Conservation (phyloP, 176 grass and related monocot species). For the Cymbopogon citratus region DNA sequence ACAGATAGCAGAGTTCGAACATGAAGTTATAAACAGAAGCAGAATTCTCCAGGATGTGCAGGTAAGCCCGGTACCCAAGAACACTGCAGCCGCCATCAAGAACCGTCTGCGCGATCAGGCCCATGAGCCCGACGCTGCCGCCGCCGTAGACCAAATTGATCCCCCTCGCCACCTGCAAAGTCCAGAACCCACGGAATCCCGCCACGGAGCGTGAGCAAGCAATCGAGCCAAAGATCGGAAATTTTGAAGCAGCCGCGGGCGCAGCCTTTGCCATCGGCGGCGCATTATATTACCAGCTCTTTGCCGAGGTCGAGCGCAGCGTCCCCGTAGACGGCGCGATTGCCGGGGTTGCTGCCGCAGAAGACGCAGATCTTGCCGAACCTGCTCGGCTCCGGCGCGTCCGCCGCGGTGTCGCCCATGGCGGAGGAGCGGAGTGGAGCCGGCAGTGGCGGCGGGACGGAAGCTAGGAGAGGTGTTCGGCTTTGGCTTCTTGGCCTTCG, state of each 20-base stretch:
- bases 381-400: slow-evolving; percentile 26
- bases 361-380: slow-evolving; percentile 94
- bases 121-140: slow-evolving; percentile 94
- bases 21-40: not conserved
- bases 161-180: slow-evolving; percentile 56
- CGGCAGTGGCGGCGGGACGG: not conserved
- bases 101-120: slow-evolving; percentile 86
- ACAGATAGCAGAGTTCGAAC: not conserved
- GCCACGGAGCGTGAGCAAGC: not conserved
- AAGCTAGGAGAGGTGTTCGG: not conserved
- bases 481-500: not conserved
- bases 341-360: slow-evolving; percentile 92
- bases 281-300: slow-evolving; percentile 75
- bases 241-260: not conserved
- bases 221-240: not conserved
- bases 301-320: slow-evolving; percentile 84
- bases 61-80: slow-evolving; percentile 74
- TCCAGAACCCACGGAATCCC: not conserved
- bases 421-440: not conserved
- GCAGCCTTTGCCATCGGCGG: not conserved
- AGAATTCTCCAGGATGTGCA: not conserved
- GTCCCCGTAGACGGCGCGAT: slow-evolving; percentile 70
- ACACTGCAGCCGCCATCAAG: slow-evolving; percentile 76
- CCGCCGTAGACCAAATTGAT: slow-evolving; percentile 95
- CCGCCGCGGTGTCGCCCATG: slow-evolving; percentile 29